These are phyloP conservation scores for Rosa chinensis DNA, from an alignment of 306 rosid species.

Conservation along the genomic window DNA sequence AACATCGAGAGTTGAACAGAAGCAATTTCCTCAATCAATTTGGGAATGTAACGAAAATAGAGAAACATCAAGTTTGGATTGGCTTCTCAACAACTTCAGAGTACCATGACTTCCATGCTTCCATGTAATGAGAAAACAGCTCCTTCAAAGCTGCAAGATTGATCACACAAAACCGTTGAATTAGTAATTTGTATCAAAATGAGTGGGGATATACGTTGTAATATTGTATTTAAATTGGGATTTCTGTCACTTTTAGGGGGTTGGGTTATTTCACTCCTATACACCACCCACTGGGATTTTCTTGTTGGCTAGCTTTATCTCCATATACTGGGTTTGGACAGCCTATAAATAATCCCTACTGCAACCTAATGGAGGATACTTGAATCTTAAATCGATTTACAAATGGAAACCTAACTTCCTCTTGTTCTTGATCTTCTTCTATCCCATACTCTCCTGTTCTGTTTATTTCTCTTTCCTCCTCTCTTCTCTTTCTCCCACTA, in stretches of 20 bases:
- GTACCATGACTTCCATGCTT: constrained; percentile 91
- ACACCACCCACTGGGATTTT: neutral
- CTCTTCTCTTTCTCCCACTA: constrained; percentile 1
- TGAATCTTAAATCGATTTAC: neutral
- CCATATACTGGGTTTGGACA: neutral
- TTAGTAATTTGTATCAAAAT: neutral
- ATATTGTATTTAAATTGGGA: neutral
- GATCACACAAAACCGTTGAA: constrained; percentile 11
- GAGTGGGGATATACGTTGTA: neutral
- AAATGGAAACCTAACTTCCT: neutral
- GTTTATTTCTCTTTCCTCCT: constrained; percentile 5
- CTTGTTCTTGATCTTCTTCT: neutral
- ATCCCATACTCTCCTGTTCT: constrained; percentile 6
- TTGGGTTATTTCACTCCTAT: neutral
- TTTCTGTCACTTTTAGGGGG: neutral
- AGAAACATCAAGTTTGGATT: constrained; percentile 41
- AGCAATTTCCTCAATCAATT: constrained; percentile 14
- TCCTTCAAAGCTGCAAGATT: constrained; percentile 68
- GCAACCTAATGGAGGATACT: constrained; percentile 5
- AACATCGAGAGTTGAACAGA: constrained; percentile 6
- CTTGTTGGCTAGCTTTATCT: neutral
- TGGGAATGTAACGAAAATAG: neutral
- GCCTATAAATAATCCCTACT: neutral
- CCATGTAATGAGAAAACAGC: constrained; percentile 80
- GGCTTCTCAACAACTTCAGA: constrained; percentile 69